These are phyloP conservation scores for Spergularia marina DNA, from an alignment of 148 eudicot genomes.

Conservation along the genomic window DNA sequence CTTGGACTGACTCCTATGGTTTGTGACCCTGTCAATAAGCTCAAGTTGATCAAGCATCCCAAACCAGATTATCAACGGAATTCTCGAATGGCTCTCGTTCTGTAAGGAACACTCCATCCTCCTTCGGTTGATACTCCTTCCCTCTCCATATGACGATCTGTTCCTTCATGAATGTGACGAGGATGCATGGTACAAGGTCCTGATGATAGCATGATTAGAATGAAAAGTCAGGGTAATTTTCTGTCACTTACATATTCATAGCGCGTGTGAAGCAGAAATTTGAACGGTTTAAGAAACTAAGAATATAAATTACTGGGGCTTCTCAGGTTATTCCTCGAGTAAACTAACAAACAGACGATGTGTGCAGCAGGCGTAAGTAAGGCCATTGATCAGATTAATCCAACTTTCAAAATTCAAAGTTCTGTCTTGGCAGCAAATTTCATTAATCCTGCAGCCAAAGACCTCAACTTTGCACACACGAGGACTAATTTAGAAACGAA, in stretches of 20 bases:
- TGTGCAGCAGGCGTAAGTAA: no score
- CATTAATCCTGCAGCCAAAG: neutral
- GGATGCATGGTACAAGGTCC: conserved; percentile 87
- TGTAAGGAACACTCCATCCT: conserved; percentile 42
- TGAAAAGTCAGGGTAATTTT: neutral
- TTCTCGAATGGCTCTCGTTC: conserved; percentile 42
- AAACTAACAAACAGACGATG: no score
- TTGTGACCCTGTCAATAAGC: neutral
- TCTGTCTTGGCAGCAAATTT: neutral
- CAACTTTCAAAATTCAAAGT: neutral
- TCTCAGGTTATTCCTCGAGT: no score
- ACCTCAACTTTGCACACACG: neutral
- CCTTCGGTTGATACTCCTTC: conserved; percentile 44
- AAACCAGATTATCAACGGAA: conserved; percentile 30
- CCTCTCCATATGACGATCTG: conserved; percentile 94
- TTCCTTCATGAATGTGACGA: conserved; percentile 76
- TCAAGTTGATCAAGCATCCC: conserved; percentile 19
- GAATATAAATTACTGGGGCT: neutral
- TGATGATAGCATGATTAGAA: conserved; percentile 30
- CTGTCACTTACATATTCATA: neutral
- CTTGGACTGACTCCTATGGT: neutral
- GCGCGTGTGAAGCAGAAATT: neutral
- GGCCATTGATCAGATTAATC: neutral
- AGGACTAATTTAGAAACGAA: neutral
- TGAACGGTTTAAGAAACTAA: neutral